These are phyloP conservation scores for Trypanosoma congolense DNA, from an alignment of 208 protist species.

Conservation along the genomic window DNA sequence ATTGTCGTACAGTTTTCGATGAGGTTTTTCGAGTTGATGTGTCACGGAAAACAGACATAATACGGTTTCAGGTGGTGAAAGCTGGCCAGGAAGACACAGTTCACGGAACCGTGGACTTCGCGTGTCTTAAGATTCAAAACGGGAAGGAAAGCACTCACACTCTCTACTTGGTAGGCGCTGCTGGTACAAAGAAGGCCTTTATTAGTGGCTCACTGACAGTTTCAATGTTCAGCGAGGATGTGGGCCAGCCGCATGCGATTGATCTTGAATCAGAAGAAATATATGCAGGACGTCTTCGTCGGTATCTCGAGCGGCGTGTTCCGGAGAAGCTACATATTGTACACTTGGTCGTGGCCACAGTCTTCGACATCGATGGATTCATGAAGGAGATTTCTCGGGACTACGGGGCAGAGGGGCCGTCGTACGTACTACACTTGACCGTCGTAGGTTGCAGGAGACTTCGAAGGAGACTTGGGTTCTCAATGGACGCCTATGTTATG, in stretches of 20 bases:
- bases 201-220: constrained; percentile 69
- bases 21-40: constrained; percentile 75
- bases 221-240: constrained; percentile 55
- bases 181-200: constrained; percentile 64
- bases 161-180: constrained; percentile 58
- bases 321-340: constrained; percentile 76
- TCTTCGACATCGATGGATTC: constrained; percentile 84
- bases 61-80: constrained; percentile 66
- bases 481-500: constrained; percentile 70
- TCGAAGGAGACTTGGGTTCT: constrained; percentile 35
- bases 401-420: constrained; percentile 67
- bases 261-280: constrained; percentile 40
- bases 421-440: constrained; percentile 69
- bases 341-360: constrained; percentile 56
- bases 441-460: constrained; percentile 70
- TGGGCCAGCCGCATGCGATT: constrained; percentile 65
- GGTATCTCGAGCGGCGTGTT: constrained; percentile 51
- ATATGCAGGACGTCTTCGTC: constrained; percentile 57
- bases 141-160: constrained; percentile 43
- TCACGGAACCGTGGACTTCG: constrained; percentile 79
- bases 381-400: constrained; percentile 51
- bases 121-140: constrained; percentile 68
- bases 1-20: constrained; percentile 41
- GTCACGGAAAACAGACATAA: constrained; percentile 74
- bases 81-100: constrained; percentile 32